Conservation (phyloP, 1,284 basidiomycete species). For the Blastosporella zonata region DNA sequence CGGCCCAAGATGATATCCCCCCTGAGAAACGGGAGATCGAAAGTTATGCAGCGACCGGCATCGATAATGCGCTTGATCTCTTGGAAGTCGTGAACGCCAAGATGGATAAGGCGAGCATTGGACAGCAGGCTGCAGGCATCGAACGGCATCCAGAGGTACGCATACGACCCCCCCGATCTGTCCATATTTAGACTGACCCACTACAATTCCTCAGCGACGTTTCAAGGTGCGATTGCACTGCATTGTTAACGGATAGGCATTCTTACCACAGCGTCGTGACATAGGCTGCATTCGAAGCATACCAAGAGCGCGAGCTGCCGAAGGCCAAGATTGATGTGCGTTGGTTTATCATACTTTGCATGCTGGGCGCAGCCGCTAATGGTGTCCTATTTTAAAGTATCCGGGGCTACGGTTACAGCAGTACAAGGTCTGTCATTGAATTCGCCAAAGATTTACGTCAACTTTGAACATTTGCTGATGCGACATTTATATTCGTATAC, state of each 20-base stretch:
- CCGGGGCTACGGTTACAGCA: constrained; percentile 84
- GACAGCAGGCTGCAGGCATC: constrained; percentile 78
- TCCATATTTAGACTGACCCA: constrained; percentile 8
- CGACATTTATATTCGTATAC: constrained; percentile 7
- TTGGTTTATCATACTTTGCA: not conserved
- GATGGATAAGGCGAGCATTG: constrained; percentile 89
- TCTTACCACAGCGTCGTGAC: constrained; percentile 11
- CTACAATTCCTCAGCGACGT: constrained; percentile 52
- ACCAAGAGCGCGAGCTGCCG: constrained; percentile 87
- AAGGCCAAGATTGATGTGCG: constrained; percentile 68
- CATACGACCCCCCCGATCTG: not conserved
- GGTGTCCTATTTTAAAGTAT: constrained; percentile 45
- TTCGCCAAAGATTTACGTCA: not conserved
- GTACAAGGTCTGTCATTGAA: constrained; percentile 56
- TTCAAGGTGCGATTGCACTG: constrained; percentile 60
- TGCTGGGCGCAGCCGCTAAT: not conserved
- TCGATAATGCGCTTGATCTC: constrained; percentile 92
- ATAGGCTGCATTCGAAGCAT: constrained; percentile 88
- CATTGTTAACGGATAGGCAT: not conserved
- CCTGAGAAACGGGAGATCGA: constrained; percentile 48
- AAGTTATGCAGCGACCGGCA: constrained; percentile 79
- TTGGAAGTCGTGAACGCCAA: constrained; percentile 87
- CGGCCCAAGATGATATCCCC: constrained; percentile 4
- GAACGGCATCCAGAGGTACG: constrained; percentile 92
- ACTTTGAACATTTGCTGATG: constrained; percentile 5